phyloP scores from a whole-genome alignment of 805 yeast genomes.

The Schizosaccharomyces osmophilus region DNA sequence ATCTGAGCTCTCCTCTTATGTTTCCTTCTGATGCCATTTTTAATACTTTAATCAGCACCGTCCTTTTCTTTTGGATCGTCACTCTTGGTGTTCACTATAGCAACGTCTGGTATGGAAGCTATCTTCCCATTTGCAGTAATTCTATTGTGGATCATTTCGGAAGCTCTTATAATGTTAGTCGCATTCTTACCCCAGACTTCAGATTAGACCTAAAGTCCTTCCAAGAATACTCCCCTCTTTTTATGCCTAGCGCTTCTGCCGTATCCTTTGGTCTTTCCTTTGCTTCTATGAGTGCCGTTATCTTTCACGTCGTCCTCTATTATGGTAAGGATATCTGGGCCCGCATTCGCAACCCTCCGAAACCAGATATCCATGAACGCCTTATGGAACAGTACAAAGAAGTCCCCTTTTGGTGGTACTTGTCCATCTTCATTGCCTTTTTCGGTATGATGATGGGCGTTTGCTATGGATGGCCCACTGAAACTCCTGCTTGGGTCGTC shows the following conservation, averaged over 20 bases:
- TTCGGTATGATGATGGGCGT: slow-evolving; percentile 12
- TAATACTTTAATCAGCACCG: slow-evolving; percentile 13
- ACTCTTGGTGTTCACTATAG: slow-evolving; percentile 19
- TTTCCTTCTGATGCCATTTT: slow-evolving; percentile 18
- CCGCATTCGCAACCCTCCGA: slow-evolving; percentile 10
- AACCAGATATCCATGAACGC: slow-evolving; percentile 11
- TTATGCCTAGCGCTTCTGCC: slow-evolving; percentile 35
- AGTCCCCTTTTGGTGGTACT: slow-evolving; percentile 55
- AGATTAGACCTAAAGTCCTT: slow-evolving; percentile 24
- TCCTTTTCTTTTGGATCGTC: slow-evolving; percentile 14
- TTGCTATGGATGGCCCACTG: slow-evolving; percentile 23
- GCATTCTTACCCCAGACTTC: slow-evolving; percentile 18
- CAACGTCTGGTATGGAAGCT: slow-evolving; percentile 19
- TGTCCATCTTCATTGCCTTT: slow-evolving; percentile 22
- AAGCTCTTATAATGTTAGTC: slow-evolving; percentile 21
- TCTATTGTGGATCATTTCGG: slow-evolving; percentile 29
- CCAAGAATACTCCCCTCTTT: slow-evolving; percentile 37
- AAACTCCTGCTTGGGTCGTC: slow-evolving; percentile 39
- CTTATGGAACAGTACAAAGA: slow-evolving; percentile 33
- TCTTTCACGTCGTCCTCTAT: slow-evolving; percentile 32
- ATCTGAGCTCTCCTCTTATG: slow-evolving; percentile 13
- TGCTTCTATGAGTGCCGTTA: slow-evolving; percentile 39
- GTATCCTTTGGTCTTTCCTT: slow-evolving; percentile 33
- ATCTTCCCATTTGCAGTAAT: slow-evolving; percentile 25
- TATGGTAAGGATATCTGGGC: slow-evolving; percentile 31